A percentile compares a stretch with the other conserved stretches of the same genome.
Conservation (phyloP, 1,284 basidiomycete genomes). For the Malassezia yamatoensis region DNA sequence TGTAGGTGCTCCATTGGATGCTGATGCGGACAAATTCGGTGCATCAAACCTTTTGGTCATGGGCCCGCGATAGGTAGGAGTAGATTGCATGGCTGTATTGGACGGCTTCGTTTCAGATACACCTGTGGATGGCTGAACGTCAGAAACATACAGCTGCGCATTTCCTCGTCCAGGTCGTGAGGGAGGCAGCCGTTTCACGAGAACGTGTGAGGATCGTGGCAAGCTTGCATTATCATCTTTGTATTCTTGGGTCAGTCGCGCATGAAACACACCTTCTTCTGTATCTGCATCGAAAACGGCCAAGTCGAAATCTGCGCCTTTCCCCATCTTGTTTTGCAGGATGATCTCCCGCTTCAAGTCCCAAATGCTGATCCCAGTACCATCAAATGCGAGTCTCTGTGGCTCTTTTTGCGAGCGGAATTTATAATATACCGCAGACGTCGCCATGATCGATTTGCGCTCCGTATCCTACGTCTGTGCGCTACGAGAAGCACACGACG, state of each 20-base stretch:
- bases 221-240: conserved; percentile 83
- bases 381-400: conserved; percentile 90
- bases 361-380: conserved; percentile 95
- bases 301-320: conserved; percentile 94
- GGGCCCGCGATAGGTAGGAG: conserved; percentile 26
- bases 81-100: background rate
- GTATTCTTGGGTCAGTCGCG: conserved; percentile 58
- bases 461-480: background rate
- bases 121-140: conserved; percentile 26
- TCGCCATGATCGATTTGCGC: conserved; percentile 32
- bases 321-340: conserved; percentile 83
- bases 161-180: conserved; percentile 79
- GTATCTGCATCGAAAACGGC: conserved; percentile 56
- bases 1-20: background rate
- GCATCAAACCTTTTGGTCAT: conserved; percentile 85
- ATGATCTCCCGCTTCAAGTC: conserved; percentile 99
- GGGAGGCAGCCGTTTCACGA: conserved; percentile 80
- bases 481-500: conserved; percentile 7
- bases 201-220: conserved; percentile 83
- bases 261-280: conserved; percentile 24
- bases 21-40: conserved; percentile 50
- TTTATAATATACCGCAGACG: conserved; percentile 77
- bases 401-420: conserved; percentile 92
- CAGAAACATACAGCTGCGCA: conserved; percentile 71
- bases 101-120: conserved; percentile 11